phyloP scores from a whole-genome alignment of 2,329 filamentous ascomycete species.

The Talaromyces sp. region DNA sequence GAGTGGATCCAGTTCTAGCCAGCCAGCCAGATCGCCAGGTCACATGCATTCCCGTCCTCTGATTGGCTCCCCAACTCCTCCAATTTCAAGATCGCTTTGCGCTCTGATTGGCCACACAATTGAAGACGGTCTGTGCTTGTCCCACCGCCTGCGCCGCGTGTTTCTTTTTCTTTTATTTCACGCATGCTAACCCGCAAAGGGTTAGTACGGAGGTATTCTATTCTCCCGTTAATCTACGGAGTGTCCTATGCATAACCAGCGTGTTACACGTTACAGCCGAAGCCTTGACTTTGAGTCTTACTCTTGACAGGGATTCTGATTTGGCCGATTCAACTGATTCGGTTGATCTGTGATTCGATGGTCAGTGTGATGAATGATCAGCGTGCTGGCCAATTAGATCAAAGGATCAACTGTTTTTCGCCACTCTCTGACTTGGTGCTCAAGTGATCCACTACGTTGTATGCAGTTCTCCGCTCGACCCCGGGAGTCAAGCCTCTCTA shows the following conservation, averaged over 20 bases:
- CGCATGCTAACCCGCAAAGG: background rate
- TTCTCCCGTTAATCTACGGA: background rate
- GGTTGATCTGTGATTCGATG: background rate
- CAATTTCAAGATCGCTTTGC: too few relatives aligned
- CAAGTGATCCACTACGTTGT: background rate
- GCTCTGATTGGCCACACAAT: constrained; percentile 8
- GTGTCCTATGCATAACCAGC: background rate
- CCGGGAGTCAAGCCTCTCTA: too few relatives aligned
- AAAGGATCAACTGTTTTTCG: background rate
- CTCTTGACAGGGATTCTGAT: background rate
- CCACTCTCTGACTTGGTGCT: background rate
- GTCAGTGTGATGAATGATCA: background rate
- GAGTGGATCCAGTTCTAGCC: constrained; percentile 2
- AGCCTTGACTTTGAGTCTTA: background rate
- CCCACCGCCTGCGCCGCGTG: constrained; percentile 1
- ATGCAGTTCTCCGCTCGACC: background rate
- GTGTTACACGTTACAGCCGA: background rate
- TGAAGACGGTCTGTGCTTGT: constrained; percentile 18
- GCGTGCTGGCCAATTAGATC: background rate
- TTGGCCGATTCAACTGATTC: background rate
- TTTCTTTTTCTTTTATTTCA: background rate
- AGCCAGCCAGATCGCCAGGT: constrained; percentile 3
- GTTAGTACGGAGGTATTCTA: background rate
- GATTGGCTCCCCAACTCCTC: background rate
- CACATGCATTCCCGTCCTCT: background rate